Base-by-base conservation (phyloP, 1,284 basidiomycete genomes). In the Naganishia sp. region DNA sequence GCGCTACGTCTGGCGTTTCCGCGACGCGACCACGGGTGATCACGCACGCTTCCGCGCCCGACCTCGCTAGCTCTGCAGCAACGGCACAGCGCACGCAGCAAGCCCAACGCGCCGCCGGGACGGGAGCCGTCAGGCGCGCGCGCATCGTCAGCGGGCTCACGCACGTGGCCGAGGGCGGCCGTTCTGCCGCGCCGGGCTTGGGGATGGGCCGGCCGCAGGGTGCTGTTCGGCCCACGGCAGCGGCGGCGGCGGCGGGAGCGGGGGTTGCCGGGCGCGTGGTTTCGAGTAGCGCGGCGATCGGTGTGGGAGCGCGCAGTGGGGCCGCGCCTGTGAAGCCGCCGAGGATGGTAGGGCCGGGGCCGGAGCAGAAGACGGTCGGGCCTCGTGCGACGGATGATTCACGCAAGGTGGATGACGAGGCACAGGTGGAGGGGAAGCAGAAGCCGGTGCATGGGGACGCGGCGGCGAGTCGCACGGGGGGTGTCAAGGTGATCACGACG, bases 11-110 rank as follows among this genome's bases (percentile, higher is more conserved):
- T 9, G 35, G 10, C 13, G 32, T 50, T 9, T 57, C 42, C 7
- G 50, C 64, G 0, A 60, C 31, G 23, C 55, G 64, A 23, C 64
- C 64, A n/a, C 46, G 64, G 6, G 64, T 66, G 13, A 51, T 66
- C 47, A 46, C 64, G 17, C 42, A 58, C 42, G 49, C 57, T 21
- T 66, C 64, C 13, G 21, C 56, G 15, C 49, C 64, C 4, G 64
- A 66, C 9, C 15, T 54, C 13, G 31, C 18, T 2, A 23, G 45
- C 15, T 41, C 52, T 13, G 25, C 21, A 11, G 15, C 31, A 41
- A 32, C 45, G 35, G 47, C 47, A 2, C 39, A 45, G 2, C 49
- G 49, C 18, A 42, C 64, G 3, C 64, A 60, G 18, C 35, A 9
- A 10, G 56, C 64, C 15, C 55, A 58, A 39, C 55, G 64, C n/a